Base-by-base conservation (phyloP, 1,139 yeast species). In the Kodamaea plutei region DNA sequence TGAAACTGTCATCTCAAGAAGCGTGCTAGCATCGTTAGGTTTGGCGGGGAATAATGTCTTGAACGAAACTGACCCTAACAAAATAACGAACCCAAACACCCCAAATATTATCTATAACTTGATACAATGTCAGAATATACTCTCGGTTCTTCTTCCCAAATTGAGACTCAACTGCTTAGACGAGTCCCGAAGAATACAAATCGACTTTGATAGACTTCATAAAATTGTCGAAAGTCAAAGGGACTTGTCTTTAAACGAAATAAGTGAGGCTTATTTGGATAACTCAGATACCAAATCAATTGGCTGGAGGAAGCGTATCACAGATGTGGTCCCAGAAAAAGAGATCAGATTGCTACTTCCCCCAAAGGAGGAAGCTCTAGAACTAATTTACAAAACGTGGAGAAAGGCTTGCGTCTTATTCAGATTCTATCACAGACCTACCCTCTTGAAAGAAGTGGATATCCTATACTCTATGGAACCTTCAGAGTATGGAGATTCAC, bases 351-450 rank as follows among this genome's bases (percentile, higher is more conserved):
- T 85, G 29, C 76, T 82, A 6, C 58, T 88, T 27, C 96, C 96
- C 0, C 74, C 89, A 1, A 77, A 83, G 44, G 80, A 79, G 24
- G 72, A 73, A 15, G 91, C 95, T 0, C 56, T 83, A 26, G 76
- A 76, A 45, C 64, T 87, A 41, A 79, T 87, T 19, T 76, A 76
- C 45, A 75, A 81, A 28, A 84, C 91, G 1, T 87, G 95, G 94
- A 76, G 79, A 42, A 80, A 82, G 47, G 91, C 94, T 0, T 85
- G 95, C 54, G 88, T 84, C 8, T 61, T 87, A 34, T 84, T 85
- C 51, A 64, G 95, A 34, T 87, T 88, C 50, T 84, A 84, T 52
- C 95, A 88, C 50, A 66, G 95, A 15, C 94, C 95, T 0, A 79
- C 91, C 3, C 74, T 87, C 55, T 76, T 53, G 56, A 78, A 69